These are phyloP conservation scores for Pichia sp. DNA, from an alignment of 1,139 yeast genomes.

Conservation along the genomic window DNA sequence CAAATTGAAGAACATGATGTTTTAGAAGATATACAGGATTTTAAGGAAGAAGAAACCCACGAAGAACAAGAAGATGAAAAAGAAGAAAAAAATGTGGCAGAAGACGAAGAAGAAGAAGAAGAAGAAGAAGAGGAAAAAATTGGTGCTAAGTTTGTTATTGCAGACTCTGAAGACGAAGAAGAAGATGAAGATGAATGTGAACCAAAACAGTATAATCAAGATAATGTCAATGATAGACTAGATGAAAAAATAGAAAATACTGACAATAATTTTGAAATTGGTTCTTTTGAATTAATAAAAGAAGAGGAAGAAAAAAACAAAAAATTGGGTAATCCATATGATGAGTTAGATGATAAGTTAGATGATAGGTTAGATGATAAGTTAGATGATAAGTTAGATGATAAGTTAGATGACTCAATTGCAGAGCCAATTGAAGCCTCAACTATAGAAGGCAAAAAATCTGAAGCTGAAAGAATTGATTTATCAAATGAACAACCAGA, in stretches of 20 bases:
- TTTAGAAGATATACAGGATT: too few relatives aligned
- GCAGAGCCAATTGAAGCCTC: neutral
- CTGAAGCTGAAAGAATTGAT: neutral
- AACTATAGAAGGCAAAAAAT: neutral
- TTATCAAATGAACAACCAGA: neutral
- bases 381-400: too few relatives aligned
- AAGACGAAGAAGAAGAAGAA: neutral
- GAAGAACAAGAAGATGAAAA: too few relatives aligned
- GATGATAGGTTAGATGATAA: too few relatives aligned
- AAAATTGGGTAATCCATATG: too few relatives aligned
- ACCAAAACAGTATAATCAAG: neutral
- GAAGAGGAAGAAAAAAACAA: too few relatives aligned
- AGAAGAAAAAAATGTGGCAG: neutral
- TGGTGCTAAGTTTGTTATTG: constrained; percentile 3
- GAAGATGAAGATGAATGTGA: constrained; percentile 1
- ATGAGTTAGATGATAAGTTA: too few relatives aligned
- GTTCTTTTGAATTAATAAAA: too few relatives aligned
- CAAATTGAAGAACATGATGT: too few relatives aligned
- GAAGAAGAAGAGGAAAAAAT: neutral
- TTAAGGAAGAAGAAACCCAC: too few relatives aligned
- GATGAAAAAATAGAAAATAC: neutral
- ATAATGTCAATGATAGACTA: neutral
- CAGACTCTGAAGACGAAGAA: constrained; percentile 4
- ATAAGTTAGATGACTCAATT: too few relatives aligned
- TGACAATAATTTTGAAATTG: too few relatives aligned